Evolutionary conservation across 495 filamentous ascomycete species (phyloP).

Genomic region (Hyphodiscus hymeniophilus): DNA sequence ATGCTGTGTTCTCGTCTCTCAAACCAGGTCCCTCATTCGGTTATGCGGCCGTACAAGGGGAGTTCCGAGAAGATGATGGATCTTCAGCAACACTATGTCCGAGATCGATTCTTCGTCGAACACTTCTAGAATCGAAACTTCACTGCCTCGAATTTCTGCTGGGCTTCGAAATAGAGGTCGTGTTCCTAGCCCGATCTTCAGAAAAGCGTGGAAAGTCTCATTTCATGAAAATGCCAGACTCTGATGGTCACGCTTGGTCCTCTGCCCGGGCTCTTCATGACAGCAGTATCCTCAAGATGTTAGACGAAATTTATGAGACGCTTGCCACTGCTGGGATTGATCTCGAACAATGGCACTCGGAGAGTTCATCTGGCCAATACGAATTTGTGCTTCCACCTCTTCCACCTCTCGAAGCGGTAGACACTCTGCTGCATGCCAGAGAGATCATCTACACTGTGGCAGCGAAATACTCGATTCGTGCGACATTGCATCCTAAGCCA

Average conservation of each 20-base stretch:
- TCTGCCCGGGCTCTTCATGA: slow-evolving; percentile 46
- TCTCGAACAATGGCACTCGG: slow-evolving; percentile 70
- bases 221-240: slow-evolving; percentile 1
- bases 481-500: slow-evolving; percentile 74
- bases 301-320: slow-evolving; percentile 53
- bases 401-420: slow-evolving; percentile 59
- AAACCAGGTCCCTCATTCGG: slow-evolving; percentile 42
- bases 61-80: slow-evolving; percentile 45
- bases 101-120: slow-evolving; percentile 43
- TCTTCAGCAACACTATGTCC: slow-evolving; percentile 44
- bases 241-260: slow-evolving; percentile 54
- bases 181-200: slow-evolving; percentile 46
- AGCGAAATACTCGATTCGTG: slow-evolving; percentile 49
- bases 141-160: slow-evolving; percentile 45
- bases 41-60: slow-evolving; percentile 53
- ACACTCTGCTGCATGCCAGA: slow-evolving; percentile 63
- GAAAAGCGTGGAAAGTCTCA: slow-evolving; percentile 24
- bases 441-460: slow-evolving; percentile 56
- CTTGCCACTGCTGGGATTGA: slow-evolving; percentile 55
- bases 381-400: slow-evolving; percentile 68
- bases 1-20: slow-evolving; percentile 53
- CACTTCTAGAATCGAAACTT: slow-evolving; percentile 40
- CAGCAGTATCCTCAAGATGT: slow-evolving; percentile 43
- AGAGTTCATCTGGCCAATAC: slow-evolving; percentile 67
- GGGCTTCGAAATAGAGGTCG: slow-evolving; percentile 80